Evolutionary conservation across 2,329 filamentous ascomycete species (phyloP).

Genomic region (Didymella lethalis): DNA sequence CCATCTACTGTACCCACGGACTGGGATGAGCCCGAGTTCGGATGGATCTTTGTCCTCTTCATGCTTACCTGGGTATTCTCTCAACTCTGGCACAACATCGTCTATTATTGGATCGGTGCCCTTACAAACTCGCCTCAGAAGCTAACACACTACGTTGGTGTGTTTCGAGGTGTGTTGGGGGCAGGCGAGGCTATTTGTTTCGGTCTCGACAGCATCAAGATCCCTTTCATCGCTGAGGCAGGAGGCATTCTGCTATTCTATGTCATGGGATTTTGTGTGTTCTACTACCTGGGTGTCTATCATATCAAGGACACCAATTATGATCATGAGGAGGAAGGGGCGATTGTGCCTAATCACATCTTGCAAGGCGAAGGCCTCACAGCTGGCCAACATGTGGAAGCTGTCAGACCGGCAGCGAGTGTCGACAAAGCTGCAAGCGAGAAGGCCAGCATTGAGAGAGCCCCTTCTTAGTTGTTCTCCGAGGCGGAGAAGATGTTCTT

Average conservation of each 20-base stretch:
- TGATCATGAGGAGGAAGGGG: background rate
- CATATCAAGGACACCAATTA: background rate
- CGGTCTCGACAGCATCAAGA: background rate
- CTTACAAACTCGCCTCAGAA: background rate
- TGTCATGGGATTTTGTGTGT: background rate
- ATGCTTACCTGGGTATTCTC: background rate
- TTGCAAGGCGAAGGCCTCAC: background rate
- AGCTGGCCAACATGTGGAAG: background rate
- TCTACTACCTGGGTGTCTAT: background rate
- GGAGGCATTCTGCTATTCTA: background rate
- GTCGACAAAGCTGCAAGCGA: background rate
- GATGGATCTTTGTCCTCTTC: background rate
- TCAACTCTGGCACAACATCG: background rate
- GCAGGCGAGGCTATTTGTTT: background rate
- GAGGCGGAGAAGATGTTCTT: too few relatives aligned
- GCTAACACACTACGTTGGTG: background rate
- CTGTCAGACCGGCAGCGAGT: background rate
- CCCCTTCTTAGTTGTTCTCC: background rate
- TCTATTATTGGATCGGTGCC: background rate
- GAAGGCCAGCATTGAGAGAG: background rate
- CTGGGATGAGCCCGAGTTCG: background rate
- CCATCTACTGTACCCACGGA: slow-evolving; percentile 12
- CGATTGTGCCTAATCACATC: background rate
- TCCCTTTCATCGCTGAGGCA: background rate
- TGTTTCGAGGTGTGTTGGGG: background rate